A percentile compares a stretch with the other conserved stretches of the same genome.
Evolutionary conservation across 441 rosid genomes (phyloP).

Genomic region (Eutrema salsugineum): DNA sequence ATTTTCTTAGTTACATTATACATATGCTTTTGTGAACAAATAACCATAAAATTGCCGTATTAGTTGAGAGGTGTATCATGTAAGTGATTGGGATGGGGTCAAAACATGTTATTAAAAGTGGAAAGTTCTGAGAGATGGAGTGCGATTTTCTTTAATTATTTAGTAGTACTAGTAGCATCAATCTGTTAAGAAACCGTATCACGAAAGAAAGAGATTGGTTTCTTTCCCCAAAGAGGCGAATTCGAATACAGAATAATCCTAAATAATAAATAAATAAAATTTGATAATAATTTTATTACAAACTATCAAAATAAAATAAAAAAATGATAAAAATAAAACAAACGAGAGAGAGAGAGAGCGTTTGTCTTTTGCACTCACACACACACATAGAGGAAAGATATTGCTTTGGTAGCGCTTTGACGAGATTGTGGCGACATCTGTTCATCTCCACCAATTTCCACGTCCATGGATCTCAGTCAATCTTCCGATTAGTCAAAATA

Average conservation of each 20-base stretch:
- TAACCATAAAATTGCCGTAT: no score
- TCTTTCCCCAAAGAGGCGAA: not conserved
- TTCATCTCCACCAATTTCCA: slow-evolving; percentile 15
- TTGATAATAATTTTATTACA: not conserved
- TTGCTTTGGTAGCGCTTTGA: slow-evolving; percentile 9
- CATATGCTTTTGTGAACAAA: no score
- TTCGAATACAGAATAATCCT: no score
- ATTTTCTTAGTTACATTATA: no score
- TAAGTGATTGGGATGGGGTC: not conserved
- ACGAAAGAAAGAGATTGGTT: slow-evolving; percentile 4
- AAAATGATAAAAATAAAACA: not conserved
- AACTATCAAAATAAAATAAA: not conserved
- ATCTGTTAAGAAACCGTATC: not conserved
- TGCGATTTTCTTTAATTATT: not conserved
- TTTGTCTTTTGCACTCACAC: not conserved
- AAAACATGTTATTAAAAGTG: not conserved
- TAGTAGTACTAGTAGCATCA: no score
- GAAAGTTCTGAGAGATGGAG: not conserved
- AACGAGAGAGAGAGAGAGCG: not conserved
- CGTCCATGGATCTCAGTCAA: slow-evolving; percentile 26
- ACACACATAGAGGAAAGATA: not conserved
- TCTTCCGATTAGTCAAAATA: slow-evolving; percentile 3
- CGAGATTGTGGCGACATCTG: slow-evolving; percentile 30
- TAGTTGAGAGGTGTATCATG: no score
- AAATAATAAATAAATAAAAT: no score